A percentile compares a stretch with the other conserved stretches of the same genome.
Conservation (phyloP, 169 alveolate genomes). For the Cryptosporidium andersoni region DNA sequence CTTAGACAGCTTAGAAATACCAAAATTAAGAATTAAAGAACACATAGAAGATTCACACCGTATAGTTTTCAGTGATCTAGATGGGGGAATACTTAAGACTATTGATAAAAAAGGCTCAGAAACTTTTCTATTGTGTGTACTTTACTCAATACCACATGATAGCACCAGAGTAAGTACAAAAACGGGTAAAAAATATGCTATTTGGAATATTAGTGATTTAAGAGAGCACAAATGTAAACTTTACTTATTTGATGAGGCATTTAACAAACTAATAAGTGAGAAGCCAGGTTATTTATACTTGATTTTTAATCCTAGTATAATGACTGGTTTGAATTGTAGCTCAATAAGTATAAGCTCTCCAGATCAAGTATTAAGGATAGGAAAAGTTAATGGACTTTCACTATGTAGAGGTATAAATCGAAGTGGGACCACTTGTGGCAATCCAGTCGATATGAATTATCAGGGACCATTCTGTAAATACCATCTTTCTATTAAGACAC, state of each 20-base stretch:
- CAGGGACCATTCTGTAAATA: slow-evolving; percentile 11
- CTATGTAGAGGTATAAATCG: slow-evolving; percentile 26
- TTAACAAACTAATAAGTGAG: slow-evolving; percentile 8
- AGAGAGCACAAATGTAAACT: slow-evolving; percentile 26
- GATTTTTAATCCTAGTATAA: slow-evolving; percentile 18
- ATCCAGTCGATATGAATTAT: slow-evolving; percentile 22
- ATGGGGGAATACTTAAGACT: neutral
- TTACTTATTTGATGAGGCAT: slow-evolving; percentile 30
- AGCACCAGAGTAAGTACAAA: neutral
- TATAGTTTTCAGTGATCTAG: slow-evolving; percentile 1
- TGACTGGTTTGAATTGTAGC: neutral
- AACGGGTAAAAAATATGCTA: neutral
- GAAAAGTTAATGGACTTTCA: slow-evolving; percentile 48
- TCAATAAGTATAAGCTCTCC: slow-evolving; percentile 7
- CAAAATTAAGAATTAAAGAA: slow-evolving; percentile 7
- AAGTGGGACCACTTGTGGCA: slow-evolving; percentile 33
- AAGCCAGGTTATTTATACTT: slow-evolving; percentile 15
- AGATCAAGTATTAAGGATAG: slow-evolving; percentile 27
- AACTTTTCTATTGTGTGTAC: slow-evolving; percentile 7
- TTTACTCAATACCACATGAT: slow-evolving; percentile 19
- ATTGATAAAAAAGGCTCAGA: neutral
- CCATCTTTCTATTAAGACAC: neutral
- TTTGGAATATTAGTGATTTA: slow-evolving; percentile 38
- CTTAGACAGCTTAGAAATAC: slow-evolving; percentile 3
- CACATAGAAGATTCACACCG: neutral